Evolutionary conservation across 768 basidiomycete species (phyloP), one percentile per base, ranked within the genome.

Genomic region (Pleurotus cornucopiae): DNA sequence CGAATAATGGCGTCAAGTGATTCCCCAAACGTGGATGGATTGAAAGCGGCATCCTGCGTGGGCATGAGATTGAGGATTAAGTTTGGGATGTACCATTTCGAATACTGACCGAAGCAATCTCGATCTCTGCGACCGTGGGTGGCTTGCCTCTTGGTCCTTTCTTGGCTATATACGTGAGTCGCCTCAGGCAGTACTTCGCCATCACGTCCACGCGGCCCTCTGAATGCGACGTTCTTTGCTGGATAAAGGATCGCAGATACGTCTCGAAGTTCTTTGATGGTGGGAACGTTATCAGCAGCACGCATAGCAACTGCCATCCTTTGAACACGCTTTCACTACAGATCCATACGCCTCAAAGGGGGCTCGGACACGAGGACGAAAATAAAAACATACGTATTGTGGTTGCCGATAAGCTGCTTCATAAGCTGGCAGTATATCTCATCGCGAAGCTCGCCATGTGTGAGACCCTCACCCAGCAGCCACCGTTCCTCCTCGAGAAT

Each of bases 1-100:
- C 88, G 78, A 71, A 90, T 86, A 58, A 93, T 89, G 21, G 85
- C 85, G 60, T 90, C 89, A 11, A 98, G 76, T 0, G 91, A 86
- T 73, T 95, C 93, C 12, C 94, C 93, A 64, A 97, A 98, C 1
- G 90, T 94, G 1, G 92, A 94, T 0, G 94, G 93, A 60, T 94
- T 90, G 73, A 97, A 98, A 6, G 95, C 94, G 23, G 94, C 93
- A 63, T 94, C 92, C 83, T 91, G 63, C 12, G 20, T 7, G 56
- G 26, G 37, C n/a, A 55, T 64, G 52, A 61, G 58, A 52, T 49
- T 13, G 44, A 49, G 34, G n/a, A 45, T 54, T 39, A 49, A 56
- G 6, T 47, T 40, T 16, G 45, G 46, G 14, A 49, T n/a, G 16
- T 30, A 2, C 26, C 14, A 30, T 25, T 13, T 26, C 51, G 45